Evolutionary conservation across 495 filamentous ascomycete species (phyloP).

Genomic region (Trypethelium eluteriae): DNA sequence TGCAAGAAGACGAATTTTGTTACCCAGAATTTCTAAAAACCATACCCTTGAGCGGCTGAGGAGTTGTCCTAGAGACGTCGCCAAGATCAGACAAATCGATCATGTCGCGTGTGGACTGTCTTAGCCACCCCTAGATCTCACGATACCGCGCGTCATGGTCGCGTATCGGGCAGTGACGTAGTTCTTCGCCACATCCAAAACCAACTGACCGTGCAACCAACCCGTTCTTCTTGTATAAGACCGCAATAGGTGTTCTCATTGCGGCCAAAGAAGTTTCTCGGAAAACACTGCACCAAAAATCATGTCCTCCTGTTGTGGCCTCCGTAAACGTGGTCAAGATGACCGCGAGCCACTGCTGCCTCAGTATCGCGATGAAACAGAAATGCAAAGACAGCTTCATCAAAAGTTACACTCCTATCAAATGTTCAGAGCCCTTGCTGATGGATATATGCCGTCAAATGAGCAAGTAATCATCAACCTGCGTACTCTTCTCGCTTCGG

Average conservation of each 20-base stretch:
- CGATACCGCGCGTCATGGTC: slow-evolving; percentile 11
- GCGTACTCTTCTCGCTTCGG: slow-evolving; percentile 66
- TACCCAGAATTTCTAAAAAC: neutral
- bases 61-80: too few relatives aligned
- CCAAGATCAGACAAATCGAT: too few relatives aligned
- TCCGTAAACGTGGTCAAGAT: slow-evolving; percentile 37
- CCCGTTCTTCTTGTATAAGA: neutral
- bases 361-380: slow-evolving; percentile 75
- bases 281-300: slow-evolving; percentile 19
- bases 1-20: neutral
- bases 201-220: neutral
- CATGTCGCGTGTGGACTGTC: neutral
- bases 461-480: slow-evolving; percentile 78
- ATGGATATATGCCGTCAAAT: slow-evolving; percentile 87
- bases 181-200: neutral
- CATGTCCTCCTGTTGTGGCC: slow-evolving; percentile 50
- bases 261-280: neutral
- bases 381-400: slow-evolving; percentile 65
- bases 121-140: neutral
- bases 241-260: neutral
- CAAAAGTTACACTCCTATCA: slow-evolving; percentile 88
- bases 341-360: slow-evolving; percentile 74
- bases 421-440: slow-evolving; percentile 73
- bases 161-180: neutral
- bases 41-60: too few relatives aligned